These are phyloP conservation scores for Eimeria maxima DNA, from an alignment of 169 alveolate species.

Conservation along the genomic window DNA sequence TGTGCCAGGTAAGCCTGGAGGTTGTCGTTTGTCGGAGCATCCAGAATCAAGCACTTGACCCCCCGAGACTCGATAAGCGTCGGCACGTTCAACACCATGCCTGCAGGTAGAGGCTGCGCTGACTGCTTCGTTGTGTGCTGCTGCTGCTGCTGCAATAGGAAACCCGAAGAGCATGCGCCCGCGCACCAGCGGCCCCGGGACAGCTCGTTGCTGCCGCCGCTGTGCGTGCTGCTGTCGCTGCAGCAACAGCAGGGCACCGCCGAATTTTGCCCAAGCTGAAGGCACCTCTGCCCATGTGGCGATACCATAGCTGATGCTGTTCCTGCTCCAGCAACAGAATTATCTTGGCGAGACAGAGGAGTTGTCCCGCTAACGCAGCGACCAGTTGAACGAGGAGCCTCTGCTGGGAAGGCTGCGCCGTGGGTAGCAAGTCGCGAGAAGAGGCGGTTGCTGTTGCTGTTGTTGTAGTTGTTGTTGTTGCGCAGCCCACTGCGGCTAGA, in stretches of 20 bases:
- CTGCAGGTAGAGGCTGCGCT: constrained; percentile 43
- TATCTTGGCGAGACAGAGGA: constrained; percentile 11
- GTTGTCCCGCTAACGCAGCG: constrained; percentile 62
- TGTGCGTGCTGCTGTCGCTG: constrained; percentile 80
- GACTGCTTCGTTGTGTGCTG: neutral
- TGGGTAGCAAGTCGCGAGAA: constrained; percentile 53
- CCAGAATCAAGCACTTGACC: constrained; percentile 92
- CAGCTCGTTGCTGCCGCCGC: constrained; percentile 69
- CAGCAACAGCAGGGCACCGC: constrained; percentile 70
- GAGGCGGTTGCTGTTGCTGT: constrained; percentile 48
- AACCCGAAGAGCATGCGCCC: constrained; percentile 7
- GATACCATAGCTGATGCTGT: constrained; percentile 14
- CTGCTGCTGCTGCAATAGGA: constrained; percentile 53
- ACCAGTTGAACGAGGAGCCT: constrained; percentile 8
- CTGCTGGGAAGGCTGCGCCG: constrained; percentile 78
- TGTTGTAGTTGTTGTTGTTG: constrained; percentile 34
- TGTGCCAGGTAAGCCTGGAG: constrained; percentile 90
- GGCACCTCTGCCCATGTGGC: constrained; percentile 47
- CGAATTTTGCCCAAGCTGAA: neutral
- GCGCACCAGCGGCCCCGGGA: constrained; percentile 69
- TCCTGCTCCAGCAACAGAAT: constrained; percentile 8
- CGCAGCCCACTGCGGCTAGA: constrained; percentile 70
- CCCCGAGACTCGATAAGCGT: constrained; percentile 92
- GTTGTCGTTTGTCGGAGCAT: constrained; percentile 94
- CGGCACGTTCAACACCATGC: constrained; percentile 91